A percentile compares a stretch with the other conserved stretches of the same genome.
phyloP scores from a whole-genome alignment of 805 yeast genomes.

The Barnettozyma wickerhamii region DNA sequence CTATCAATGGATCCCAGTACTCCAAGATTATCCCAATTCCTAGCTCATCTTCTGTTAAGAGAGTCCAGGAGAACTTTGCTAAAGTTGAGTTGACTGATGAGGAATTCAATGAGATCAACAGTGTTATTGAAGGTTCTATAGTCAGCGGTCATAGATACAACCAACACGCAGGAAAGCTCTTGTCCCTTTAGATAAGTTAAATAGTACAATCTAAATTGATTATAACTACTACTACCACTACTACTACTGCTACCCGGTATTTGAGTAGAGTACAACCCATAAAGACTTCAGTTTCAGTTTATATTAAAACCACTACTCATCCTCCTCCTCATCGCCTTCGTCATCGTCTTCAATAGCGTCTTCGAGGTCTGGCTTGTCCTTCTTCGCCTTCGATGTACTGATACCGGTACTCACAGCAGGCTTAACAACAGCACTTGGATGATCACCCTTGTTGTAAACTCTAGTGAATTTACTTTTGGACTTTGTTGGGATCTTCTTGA shows the following conservation, averaged over 20 bases:
- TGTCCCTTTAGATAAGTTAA: slow-evolving; percentile 9
- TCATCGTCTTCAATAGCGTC: slow-evolving; percentile 16
- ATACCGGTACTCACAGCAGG: slow-evolving; percentile 55
- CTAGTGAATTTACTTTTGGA: slow-evolving; percentile 85
- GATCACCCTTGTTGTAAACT: slow-evolving; percentile 67
- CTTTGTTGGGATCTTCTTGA: slow-evolving; percentile 69
- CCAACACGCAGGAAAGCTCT: slow-evolving; percentile 19
- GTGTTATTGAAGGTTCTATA: slow-evolving; percentile 37
- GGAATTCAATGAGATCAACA: slow-evolving; percentile 51
- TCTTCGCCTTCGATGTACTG: slow-evolving; percentile 19
- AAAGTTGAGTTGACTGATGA: slow-evolving; percentile 45
- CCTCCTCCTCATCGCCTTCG: slow-evolving; percentile 18
- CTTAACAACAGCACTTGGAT: slow-evolving; percentile 81
- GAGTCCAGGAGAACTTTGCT: slow-evolving; percentile 59
- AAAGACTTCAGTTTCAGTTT: no score
- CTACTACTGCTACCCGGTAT: no score
- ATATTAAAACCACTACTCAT: background rate
- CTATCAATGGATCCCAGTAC: slow-evolving; percentile 27
- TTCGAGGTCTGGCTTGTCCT: slow-evolving; percentile 16
- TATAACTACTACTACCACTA: no score
- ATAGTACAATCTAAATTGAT: no score
- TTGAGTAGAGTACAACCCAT: no score
- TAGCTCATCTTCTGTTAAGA: slow-evolving; percentile 56
- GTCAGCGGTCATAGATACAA: slow-evolving; percentile 58
- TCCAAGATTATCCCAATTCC: slow-evolving; percentile 77